These are phyloP conservation scores for Clarkia xantiana DNA, from an alignment of 345 rosid genomes.

Conservation along the genomic window DNA sequence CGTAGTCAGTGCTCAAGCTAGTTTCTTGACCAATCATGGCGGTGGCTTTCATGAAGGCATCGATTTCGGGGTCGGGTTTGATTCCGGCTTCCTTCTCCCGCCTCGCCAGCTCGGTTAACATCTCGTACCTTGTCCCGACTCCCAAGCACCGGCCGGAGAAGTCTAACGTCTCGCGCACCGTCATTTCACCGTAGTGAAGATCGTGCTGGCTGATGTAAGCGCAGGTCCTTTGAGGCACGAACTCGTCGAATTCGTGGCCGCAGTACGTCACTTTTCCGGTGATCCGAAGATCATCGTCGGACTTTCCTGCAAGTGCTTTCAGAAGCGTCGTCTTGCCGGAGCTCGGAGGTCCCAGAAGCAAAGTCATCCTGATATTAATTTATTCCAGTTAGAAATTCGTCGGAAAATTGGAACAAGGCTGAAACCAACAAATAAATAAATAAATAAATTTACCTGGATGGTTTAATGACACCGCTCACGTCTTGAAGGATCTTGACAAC, in stretches of 20 bases:
- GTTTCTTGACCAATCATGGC: slow-evolving; percentile 47
- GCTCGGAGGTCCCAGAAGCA: slow-evolving; percentile 9
- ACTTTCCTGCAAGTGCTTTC: slow-evolving; percentile 8
- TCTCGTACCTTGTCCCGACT: slow-evolving; percentile 49
- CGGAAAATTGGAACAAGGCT: too few species aligned
- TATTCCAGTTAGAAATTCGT: too few species aligned
- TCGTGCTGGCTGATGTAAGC: slow-evolving; percentile 77
- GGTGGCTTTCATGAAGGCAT: slow-evolving; percentile 69
- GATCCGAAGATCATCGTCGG: slow-evolving; percentile 20
- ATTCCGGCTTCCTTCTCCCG: slow-evolving; percentile 64
- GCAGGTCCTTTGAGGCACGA: slow-evolving; percentile 63
- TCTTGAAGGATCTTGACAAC: slow-evolving; percentile 5
- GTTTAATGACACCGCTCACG: slow-evolving; percentile 7
- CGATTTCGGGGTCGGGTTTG: slow-evolving; percentile 66
- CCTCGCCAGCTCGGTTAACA: slow-evolving; percentile 59
- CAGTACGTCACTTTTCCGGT: slow-evolving; percentile 61
- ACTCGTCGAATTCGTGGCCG: slow-evolving; percentile 55
- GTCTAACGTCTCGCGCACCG: slow-evolving; percentile 68
- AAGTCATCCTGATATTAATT: too few species aligned
- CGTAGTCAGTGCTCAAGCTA: slow-evolving; percentile 57
- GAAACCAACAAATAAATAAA: too few species aligned
- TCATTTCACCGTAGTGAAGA: slow-evolving; percentile 77
- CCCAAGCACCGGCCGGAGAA: slow-evolving; percentile 76
- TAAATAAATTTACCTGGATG: too few species aligned
- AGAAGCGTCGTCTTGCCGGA: slow-evolving; percentile 9